A percentile compares a stretch with the other conserved stretches of the same genome.
Conservation (phyloP, 352 stramenopile genomes). For the Globisporangium spiculum region DNA sequence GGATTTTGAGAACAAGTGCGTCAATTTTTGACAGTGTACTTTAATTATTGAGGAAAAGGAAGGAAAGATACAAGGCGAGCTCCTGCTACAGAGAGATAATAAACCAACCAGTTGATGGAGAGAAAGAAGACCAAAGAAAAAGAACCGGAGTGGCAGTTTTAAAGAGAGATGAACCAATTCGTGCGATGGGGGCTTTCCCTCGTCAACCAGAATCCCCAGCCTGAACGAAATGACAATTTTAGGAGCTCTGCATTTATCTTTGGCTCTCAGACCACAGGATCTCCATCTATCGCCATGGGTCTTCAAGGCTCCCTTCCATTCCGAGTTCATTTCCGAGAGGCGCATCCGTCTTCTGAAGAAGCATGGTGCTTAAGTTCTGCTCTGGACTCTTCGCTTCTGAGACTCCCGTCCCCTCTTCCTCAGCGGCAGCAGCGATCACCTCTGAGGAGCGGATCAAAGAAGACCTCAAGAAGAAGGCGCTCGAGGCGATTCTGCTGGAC, state of each 20-base stretch:
- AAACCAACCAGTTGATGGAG: too few species aligned
- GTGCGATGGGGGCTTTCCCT: neutral
- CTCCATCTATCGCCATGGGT: too few species aligned
- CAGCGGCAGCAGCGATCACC: neutral
- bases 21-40: conserved; percentile 17
- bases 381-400: conserved; percentile 21
- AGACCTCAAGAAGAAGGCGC: conserved; percentile 18
- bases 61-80: neutral
- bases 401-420: neutral
- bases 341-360: neutral
- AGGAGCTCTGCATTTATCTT: neutral
- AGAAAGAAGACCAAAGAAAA: too few species aligned
- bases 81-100: too few species aligned
- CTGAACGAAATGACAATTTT: neutral
- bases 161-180: neutral
- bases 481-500: conserved; percentile 16
- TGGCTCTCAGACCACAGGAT: too few species aligned
- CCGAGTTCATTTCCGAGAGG: neutral
- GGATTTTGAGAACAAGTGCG: neutral
- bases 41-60: conserved; percentile 12
- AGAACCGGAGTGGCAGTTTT: too few species aligned
- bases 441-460: conserved; percentile 15
- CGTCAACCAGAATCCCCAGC: neutral
- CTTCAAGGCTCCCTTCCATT: neutral
- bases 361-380: conserved; percentile 59